Evolutionary conservation across 2,329 filamentous ascomycete genomes (phyloP), one percentile per base, ranked within the genome.

Genomic region (Colletotrichum sp.): DNA sequence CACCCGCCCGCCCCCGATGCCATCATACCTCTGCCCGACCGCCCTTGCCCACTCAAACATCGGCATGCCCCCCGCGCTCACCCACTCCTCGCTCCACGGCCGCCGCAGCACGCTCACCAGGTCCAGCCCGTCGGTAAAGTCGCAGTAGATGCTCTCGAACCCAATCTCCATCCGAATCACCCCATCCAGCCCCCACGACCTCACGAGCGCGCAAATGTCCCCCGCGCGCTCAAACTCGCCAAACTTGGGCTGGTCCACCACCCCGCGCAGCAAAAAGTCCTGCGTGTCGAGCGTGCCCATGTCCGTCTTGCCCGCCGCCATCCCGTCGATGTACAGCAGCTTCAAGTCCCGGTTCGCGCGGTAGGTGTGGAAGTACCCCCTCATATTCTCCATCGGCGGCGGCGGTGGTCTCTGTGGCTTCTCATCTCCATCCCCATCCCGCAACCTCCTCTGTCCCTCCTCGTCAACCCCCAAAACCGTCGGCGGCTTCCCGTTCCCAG

Each of bases 201-300:
- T 82, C 12, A 90, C 87, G 12, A 93, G 79, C 0, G 87, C 82
- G 81, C 94, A 95, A 2, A 94, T 83, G 2, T 87, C 86, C 2
- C 79, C 65, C 0, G 92, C 93, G 8, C 93, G 90, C 3, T 83
- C 81, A 7, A 77, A 78, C 69, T 95, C 93, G 8, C 66, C 75
- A 62, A 66, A 67, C 16, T 30, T 25, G 6, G 66, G 65, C 80
- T 5, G 69, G 55, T 36, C 12, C 6, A 11, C 79, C 59, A 84
- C 82, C 9, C 88, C 87, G 9, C 89, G 86, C 3, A 95, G 86
- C 1, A 95, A 80, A 2, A 88, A 81, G 79, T 95, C 93, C 79
- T 95, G 93, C 0, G 90, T 88, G 80, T 95, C 93, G 4, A 95
- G 86, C 0, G 93, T 94, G 5, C 93, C 94, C 80, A 92, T 91